These are phyloP conservation scores for Suillus fuscotomentosus DNA, from an alignment of 768 basidiomycete genomes.

Conservation along the genomic window DNA sequence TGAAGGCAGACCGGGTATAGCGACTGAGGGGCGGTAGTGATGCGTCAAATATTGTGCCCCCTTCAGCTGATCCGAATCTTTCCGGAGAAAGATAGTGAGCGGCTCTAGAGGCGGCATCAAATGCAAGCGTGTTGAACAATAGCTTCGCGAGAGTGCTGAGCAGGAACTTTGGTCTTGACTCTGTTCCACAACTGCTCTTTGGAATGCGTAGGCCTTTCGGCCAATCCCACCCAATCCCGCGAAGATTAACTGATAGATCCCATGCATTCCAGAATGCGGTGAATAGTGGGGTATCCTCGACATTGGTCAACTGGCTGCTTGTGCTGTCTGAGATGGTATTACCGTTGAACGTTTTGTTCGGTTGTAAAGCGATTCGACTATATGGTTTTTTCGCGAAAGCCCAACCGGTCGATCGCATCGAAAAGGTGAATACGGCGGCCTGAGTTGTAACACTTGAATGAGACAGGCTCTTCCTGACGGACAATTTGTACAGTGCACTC, in stretches of 20 bases:
- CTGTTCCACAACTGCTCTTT: slow-evolving; percentile 8
- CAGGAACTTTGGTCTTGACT: slow-evolving; percentile 18
- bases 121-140: slow-evolving; percentile 3
- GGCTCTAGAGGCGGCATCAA: slow-evolving; percentile 12
- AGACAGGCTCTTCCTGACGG: neutral
- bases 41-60: slow-evolving; percentile 38
- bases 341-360: neutral
- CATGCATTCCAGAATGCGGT: slow-evolving; percentile 22
- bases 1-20: slow-evolving; percentile 41
- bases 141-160: slow-evolving; percentile 7
- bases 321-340: neutral
- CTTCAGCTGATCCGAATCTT: slow-evolving; percentile 33
- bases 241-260: slow-evolving; percentile 23
- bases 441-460: slow-evolving; percentile 6
- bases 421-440: slow-evolving; percentile 23
- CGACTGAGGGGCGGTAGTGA: slow-evolving; percentile 30
- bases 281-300: neutral
- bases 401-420: slow-evolving; percentile 26
- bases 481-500: slow-evolving; percentile 1
- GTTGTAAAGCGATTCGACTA: neutral
- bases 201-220: slow-evolving; percentile 11
- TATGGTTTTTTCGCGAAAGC: slow-evolving; percentile 9
- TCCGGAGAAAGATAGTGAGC: slow-evolving; percentile 34
- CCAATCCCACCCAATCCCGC: slow-evolving; percentile 27
- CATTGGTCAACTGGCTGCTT: too few relatives aligned